phyloP scores from a whole-genome alignment of 352 stramenopile genomes.

The Pythium pyrilobum region DNA sequence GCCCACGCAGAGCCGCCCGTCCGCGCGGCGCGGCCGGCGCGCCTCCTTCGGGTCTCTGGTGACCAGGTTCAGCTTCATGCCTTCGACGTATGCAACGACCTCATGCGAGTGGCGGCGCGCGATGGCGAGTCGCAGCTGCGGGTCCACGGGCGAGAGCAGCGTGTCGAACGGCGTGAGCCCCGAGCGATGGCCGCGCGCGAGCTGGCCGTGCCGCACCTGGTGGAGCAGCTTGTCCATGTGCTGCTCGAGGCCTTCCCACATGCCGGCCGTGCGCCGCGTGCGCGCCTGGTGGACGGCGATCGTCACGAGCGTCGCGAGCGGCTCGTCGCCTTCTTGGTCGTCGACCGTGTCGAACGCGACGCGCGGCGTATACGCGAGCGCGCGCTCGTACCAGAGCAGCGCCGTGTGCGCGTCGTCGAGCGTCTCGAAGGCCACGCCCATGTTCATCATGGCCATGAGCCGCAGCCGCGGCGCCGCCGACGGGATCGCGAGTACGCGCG shows the following conservation, averaged over 20 bases:
- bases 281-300: constrained; percentile 24
- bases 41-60: background rate
- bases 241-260: constrained; percentile 38
- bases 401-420: constrained; percentile 27
- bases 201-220: constrained; percentile 27
- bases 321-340: background rate
- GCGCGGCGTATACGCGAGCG: constrained; percentile 8
- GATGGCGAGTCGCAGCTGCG: constrained; percentile 31
- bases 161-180: constrained; percentile 69
- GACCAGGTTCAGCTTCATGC: background rate
- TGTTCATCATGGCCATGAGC: constrained; percentile 36
- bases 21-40: background rate
- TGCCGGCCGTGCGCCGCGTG: constrained; percentile 41
- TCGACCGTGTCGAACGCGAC: constrained; percentile 8
- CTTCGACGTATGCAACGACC: background rate
- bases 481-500: constrained; percentile 24
- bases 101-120: constrained; percentile 24
- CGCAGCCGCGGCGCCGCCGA: constrained; percentile 1
- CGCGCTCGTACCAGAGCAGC: constrained; percentile 25
- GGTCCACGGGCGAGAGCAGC: constrained; percentile 39
- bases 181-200: constrained; percentile 12
- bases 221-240: constrained; percentile 26
- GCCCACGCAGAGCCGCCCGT: constrained; percentile 38
- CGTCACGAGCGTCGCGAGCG: background rate
- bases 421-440: constrained; percentile 40